phyloP scores from a whole-genome alignment of 2,329 filamentous ascomycete genomes.

The Colletotrichum melonis region DNA sequence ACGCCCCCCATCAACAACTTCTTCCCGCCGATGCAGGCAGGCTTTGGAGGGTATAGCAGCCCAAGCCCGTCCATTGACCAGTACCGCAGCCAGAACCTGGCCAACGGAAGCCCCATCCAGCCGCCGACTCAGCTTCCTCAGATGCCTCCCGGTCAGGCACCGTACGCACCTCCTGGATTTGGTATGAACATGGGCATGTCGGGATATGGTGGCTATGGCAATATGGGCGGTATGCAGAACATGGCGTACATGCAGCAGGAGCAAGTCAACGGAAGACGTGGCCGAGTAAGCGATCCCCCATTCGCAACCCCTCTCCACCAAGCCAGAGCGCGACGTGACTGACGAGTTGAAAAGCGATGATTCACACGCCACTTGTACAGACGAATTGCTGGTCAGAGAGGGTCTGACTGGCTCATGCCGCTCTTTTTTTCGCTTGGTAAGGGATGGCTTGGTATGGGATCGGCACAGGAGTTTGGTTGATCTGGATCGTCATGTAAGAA shows the following conservation, averaged over 20 bases:
- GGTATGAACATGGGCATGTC: conserved; percentile 59
- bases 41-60: conserved; percentile 64
- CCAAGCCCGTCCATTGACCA: conserved; percentile 64
- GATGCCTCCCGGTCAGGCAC: conserved; percentile 55
- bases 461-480: conserved; percentile 36
- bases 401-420: conserved; percentile 34
- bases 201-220: conserved; percentile 58
- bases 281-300: conserved; percentile 64
- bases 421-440: conserved; percentile 33
- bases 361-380: conserved; percentile 20
- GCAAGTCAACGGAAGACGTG: conserved; percentile 66
- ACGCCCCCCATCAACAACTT: conserved; percentile 67
- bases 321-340: conserved; percentile 14
- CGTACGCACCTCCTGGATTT: conserved; percentile 62
- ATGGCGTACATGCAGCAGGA: conserved; percentile 68
- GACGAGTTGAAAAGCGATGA: conserved; percentile 30
- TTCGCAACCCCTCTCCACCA: conserved; percentile 25
- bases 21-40: conserved; percentile 66
- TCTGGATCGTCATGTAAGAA: conserved; percentile 36
- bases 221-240: conserved; percentile 57
- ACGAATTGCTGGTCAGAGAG: conserved; percentile 22
- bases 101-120: conserved; percentile 64
- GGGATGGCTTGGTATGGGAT: conserved; percentile 35
- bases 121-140: conserved; percentile 54
- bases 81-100: conserved; percentile 63